Percentiles rank a stretch among this genome's conserved stretches.
phyloP scores from a whole-genome alignment of 495 filamentous ascomycete species.

The Chlorociboria aeruginascens region DNA sequence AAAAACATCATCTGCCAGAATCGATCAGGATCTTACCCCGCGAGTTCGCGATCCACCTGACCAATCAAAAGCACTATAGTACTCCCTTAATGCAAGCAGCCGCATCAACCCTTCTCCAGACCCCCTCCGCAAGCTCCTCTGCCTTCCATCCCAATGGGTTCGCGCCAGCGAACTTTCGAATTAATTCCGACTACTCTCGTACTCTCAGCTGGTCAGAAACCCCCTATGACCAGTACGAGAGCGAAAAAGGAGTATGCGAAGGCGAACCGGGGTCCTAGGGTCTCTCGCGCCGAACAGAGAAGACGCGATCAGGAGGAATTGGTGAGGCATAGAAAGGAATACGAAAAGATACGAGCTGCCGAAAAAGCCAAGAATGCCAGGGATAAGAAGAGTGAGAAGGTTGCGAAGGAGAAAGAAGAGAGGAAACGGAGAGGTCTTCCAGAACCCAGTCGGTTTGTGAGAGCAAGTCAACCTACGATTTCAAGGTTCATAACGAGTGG shows the following conservation, averaged over 20 bases:
- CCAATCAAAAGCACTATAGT: too few species aligned
- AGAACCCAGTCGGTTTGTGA: slow-evolving; percentile 28
- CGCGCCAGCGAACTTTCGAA: slow-evolving; percentile 28
- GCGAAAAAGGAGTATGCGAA: slow-evolving; percentile 20
- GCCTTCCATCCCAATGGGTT: slow-evolving; percentile 21
- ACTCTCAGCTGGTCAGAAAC: slow-evolving; percentile 21
- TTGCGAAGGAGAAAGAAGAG: slow-evolving; percentile 30
- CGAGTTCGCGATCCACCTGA: too few species aligned
- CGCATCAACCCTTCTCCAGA: slow-evolving; percentile 8
- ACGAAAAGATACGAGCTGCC: slow-evolving; percentile 30
- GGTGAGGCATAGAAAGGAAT: slow-evolving; percentile 25
- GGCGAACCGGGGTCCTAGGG: slow-evolving; percentile 26
- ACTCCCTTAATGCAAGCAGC: background rate
- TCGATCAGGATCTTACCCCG: too few species aligned
- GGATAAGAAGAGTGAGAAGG: slow-evolving; percentile 35
- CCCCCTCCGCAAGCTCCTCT: too few species aligned
- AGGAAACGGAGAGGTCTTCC: slow-evolving; percentile 30
- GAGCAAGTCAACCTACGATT: slow-evolving; percentile 36
- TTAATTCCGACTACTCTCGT: slow-evolving; percentile 25
- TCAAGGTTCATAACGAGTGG: slow-evolving; percentile 26
- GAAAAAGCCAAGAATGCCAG: slow-evolving; percentile 28
- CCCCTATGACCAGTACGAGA: slow-evolving; percentile 38
- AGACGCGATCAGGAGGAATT: slow-evolving; percentile 10
- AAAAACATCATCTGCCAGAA: too few species aligned
- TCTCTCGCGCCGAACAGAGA: slow-evolving; percentile 15